These are phyloP conservation scores for Chrysosporium keratinophilum DNA, from an alignment of 2,329 filamentous ascomycete species.

Conservation along the genomic window DNA sequence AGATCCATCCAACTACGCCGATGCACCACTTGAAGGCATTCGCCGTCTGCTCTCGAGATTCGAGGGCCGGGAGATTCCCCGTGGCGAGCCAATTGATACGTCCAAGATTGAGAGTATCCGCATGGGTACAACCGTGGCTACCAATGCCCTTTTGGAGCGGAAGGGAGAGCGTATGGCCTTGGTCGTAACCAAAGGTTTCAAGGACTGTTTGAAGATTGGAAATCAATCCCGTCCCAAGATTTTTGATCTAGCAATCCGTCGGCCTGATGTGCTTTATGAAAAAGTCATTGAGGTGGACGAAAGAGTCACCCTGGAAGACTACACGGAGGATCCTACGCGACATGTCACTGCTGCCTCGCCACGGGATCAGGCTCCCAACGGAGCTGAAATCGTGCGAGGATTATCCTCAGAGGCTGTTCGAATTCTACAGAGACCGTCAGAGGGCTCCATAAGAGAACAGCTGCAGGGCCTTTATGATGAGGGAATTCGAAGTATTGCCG, in stretches of 20 bases:
- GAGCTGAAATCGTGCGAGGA: conserved; percentile 55
- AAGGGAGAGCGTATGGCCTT: conserved; percentile 84
- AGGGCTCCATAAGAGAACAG: conserved; percentile 46
- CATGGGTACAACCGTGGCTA: conserved; percentile 93
- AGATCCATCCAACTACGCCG: conserved; percentile 79
- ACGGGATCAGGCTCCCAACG: conserved; percentile 31
- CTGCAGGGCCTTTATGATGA: conserved; percentile 57
- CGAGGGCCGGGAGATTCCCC: conserved; percentile 61
- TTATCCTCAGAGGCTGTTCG: conserved; percentile 65
- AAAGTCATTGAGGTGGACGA: conserved; percentile 82
- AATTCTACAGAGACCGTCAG: conserved; percentile 51
- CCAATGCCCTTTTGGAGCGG: conserved; percentile 78
- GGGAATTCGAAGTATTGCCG: conserved; percentile 71
- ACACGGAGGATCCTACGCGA: conserved; percentile 72
- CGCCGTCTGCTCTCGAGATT: conserved; percentile 74
- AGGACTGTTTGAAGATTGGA: conserved; percentile 76
- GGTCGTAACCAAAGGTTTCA: conserved; percentile 78
- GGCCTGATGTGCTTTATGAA: conserved; percentile 79
- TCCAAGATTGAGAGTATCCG: conserved; percentile 78
- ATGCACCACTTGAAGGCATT: conserved; percentile 86
- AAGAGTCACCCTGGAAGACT: conserved; percentile 82
- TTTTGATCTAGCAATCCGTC: conserved; percentile 78
- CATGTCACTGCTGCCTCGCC: conserved; percentile 40
- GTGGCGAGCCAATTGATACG: conserved; percentile 71
- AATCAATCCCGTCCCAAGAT: conserved; percentile 85